Base-by-base conservation (phyloP, 371 early-diverging fungal genomes). In the Chytridium lagenaria region DNA sequence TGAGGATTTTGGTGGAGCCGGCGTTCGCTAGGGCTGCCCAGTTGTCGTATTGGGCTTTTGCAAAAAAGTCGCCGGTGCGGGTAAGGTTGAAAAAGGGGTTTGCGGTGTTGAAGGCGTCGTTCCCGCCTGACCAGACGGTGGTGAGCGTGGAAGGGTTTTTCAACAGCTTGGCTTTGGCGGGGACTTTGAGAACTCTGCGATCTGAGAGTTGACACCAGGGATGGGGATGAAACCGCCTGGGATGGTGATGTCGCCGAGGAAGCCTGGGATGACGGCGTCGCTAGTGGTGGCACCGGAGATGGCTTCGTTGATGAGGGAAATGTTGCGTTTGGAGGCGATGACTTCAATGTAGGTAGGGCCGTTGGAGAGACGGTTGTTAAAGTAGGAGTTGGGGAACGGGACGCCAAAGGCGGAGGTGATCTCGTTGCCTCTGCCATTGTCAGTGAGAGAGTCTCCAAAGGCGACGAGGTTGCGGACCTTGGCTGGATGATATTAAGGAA, bases 291-390 rank as follows among this genome's bases (percentile, higher is more conserved):
- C 88, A 28, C 87, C 88, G 34, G 86, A 84, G 59, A 83, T 76
- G 0, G 87, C 88, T 15, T 69, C 68, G 69, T 90, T 86, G n/a
- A 71, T 70, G 37, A 89, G 73, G 1, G 64, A 61, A 36, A 74
- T 70, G 63, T 77, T 75, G 0, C 77, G 70, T 16, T 80, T 44
- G 28, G 81, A 69, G 19, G 84, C 78, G 0, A 86, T 68, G 67
- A 88, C 78, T 52, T 88, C 89, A 28, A 82, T 50, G 87, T 87
- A 90, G 36, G 85, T 80, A 38, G 87, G 88, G 23, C 87, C 86
- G 73, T 88, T 89, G 16, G 79, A 72, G 66, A 76, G 85, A 28
- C 88, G 84, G 0, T 87, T 88, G 22, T 82, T 67, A 64, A 73
- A 88, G 78, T 84, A 87, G 1, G 79, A 72, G 50, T 75, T 72